These are phyloP conservation scores for Trichophyton verrucosum DNA, from an alignment of 2,329 filamentous ascomycete species.

Conservation along the genomic window DNA sequence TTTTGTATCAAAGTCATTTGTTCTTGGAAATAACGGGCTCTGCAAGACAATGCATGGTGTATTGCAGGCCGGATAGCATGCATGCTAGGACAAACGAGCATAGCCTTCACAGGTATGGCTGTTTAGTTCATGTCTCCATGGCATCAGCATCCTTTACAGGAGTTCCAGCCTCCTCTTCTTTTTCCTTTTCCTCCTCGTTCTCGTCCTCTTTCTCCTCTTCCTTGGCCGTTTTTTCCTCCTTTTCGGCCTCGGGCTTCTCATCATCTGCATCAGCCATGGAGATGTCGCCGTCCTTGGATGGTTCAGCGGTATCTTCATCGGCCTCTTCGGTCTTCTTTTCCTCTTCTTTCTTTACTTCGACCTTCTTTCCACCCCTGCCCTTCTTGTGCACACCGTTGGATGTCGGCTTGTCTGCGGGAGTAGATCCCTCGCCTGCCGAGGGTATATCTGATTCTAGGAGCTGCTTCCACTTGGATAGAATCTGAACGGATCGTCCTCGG, in stretches of 20 bases:
- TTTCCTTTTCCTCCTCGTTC: neutral
- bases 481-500: conserved; percentile 64
- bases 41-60: neutral
- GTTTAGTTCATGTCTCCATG: neutral
- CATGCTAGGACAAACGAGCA: neutral
- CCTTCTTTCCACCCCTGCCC: conserved; percentile 19
- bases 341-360: conserved; percentile 20
- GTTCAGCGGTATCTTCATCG: conserved; percentile 22
- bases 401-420: conserved; percentile 18
- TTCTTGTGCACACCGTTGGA: conserved; percentile 30
- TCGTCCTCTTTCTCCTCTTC: neutral
- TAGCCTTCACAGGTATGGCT: neutral
- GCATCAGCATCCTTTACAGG: neutral
- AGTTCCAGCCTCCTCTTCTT: conserved; percentile 2
- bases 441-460: conserved; percentile 52
- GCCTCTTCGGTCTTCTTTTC: conserved; percentile 15
- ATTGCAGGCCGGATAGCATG: neutral
- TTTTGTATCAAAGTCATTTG: neutral
- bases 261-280: conserved; percentile 12
- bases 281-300: conserved; percentile 12
- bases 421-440: conserved; percentile 22
- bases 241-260: conserved; percentile 5
- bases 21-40: neutral
- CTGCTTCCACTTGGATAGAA: conserved; percentile 84
- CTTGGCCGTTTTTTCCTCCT: neutral